Conservation (phyloP, 768 basidiomycete species). For the Dentipellis sp. region DNA sequence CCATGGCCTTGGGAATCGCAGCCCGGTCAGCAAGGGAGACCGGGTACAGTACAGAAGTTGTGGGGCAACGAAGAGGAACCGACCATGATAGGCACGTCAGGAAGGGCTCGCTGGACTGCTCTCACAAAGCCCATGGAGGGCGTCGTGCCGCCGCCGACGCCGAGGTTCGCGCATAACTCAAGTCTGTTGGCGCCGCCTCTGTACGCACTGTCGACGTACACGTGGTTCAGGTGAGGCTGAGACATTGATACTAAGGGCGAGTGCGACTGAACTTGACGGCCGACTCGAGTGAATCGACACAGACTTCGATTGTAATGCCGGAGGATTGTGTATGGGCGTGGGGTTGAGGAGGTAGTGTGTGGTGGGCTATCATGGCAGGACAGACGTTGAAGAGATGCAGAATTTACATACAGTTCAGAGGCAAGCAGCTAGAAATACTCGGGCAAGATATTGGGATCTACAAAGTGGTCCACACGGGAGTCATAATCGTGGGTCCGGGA, state of each 20-base stretch:
- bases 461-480: no score
- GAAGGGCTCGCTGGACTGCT: slow-evolving; percentile 39
- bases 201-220: slow-evolving; percentile 43
- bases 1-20: slow-evolving; percentile 41
- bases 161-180: slow-evolving; percentile 67
- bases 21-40: background rate
- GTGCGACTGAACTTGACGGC: slow-evolving; percentile 43
- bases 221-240: background rate
- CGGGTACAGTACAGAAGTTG: no score
- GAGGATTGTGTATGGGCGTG: background rate
- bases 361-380: no score
- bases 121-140: slow-evolving; percentile 70
- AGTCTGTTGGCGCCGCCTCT: slow-evolving; percentile 64
- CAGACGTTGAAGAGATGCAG: no score
- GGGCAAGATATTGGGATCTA: no score
- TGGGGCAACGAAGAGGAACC: slow-evolving; percentile 7
- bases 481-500: no score
- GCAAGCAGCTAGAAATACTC: no score
- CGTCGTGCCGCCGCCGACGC: slow-evolving; percentile 72
- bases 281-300: slow-evolving; percentile 70
- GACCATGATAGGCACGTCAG: slow-evolving; percentile 61
- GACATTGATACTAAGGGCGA: background rate
- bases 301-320: slow-evolving; percentile 45
- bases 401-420: no score
- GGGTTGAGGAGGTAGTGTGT: no score